Conservation (phyloP, 1,284 basidiomycete genomes). For the Gomphus bonarii region DNA sequence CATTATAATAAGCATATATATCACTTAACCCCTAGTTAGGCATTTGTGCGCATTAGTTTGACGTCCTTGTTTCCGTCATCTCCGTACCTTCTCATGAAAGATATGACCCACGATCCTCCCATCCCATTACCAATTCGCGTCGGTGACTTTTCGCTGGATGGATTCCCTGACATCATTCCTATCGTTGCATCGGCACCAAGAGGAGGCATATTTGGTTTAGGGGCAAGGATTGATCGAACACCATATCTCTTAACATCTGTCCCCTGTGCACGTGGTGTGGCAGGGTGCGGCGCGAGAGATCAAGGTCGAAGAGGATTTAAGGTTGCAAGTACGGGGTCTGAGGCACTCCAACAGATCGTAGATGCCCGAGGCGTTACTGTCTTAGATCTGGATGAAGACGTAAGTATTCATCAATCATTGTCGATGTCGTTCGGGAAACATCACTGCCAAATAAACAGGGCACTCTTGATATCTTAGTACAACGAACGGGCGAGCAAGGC, state of each 20-base stretch:
- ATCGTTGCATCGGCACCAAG: constrained; percentile 38
- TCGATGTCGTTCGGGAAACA: not conserved
- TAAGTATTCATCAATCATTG: constrained; percentile 29
- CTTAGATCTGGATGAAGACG: constrained; percentile 94
- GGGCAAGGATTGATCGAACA: constrained; percentile 29
- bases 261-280: constrained; percentile 49
- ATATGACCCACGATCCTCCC: constrained; percentile 48
- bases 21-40: constrained; percentile 28
- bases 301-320: constrained; percentile 51
- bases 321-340: constrained; percentile 49
- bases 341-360: constrained; percentile 52
- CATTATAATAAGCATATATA: not conserved
- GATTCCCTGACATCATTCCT: constrained; percentile 84
- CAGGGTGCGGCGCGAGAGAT: constrained; percentile 41
- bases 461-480: constrained; percentile 86
- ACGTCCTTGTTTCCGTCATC: constrained; percentile 46
- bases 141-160: constrained; percentile 91
- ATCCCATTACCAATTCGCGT: constrained; percentile 74
- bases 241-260: constrained; percentile 68
- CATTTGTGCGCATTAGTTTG: constrained; percentile 59
- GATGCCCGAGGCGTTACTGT: constrained; percentile 80
- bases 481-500: constrained; percentile 63
- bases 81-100: constrained; percentile 54
- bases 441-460: constrained; percentile 43
- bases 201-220: constrained; percentile 23